Evolutionary conservation across 2,329 filamentous ascomycete species (phyloP), one percentile per base, ranked within the genome.

Genomic region (Dactylonectria estremocensis): DNA sequence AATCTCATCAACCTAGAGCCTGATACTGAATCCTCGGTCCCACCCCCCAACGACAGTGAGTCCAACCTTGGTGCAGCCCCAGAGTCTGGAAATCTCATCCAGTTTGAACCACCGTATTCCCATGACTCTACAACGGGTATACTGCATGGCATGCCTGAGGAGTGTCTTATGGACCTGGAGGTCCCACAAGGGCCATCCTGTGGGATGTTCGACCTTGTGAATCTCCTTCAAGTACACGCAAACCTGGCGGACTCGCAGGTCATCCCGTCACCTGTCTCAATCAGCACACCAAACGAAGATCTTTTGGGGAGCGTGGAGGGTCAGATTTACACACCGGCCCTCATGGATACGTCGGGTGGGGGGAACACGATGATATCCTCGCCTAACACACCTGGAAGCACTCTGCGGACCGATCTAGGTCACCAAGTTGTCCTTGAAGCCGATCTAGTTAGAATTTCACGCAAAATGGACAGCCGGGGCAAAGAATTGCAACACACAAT

Each of bases 401-500:
- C 3, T 20, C n/a, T 24, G 24, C 20, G 28, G 11, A 3, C 3
- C 3, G 5, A 13, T 8, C 24, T 10, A 3, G 16, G 37, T 3
- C 11, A 7, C 7, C n/a, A 46, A 11, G 14, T 11, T 37, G 13
- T 3, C 13, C 35, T 10, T 10, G 35, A 20, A 22, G 24, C 59
- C 28, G 50, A 63, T 40, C 20, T 69, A 3, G 57, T 59, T 10
- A 52, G 65, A n/a, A 14, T 49, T 4, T 74, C 76, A 35, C 50
- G 65, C 14, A 69, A 71, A 31, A 22, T 11, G 13, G 54, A 54
- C 2, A 65, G 67, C 3, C 53, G 28, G 2, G 45, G 52, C 13
- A 76, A 54, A 33, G 45, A 61, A 4, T 10, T 73, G 5, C 70
- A 63, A 24, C 35, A 59, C 14, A 77, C 73, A 5, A 77, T 78